Percentiles rank a stretch among this genome's conserved stretches.
These are phyloP conservation scores for Somion occarium DNA, from an alignment of 1,284 basidiomycete species.

Conservation along the genomic window DNA sequence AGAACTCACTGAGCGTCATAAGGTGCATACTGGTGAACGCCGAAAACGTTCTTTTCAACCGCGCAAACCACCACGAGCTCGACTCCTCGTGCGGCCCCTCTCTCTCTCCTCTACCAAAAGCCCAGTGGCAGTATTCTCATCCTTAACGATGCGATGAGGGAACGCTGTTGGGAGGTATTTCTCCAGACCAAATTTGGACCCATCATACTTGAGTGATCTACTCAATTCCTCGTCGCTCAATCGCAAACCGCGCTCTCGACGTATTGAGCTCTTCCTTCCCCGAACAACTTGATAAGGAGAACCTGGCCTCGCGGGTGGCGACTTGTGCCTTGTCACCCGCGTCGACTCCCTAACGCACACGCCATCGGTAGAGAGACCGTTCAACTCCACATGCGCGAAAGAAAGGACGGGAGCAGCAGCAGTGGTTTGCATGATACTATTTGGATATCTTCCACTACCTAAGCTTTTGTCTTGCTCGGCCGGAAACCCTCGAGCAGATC, in stretches of 20 bases:
- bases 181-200: slow-evolving; percentile 15
- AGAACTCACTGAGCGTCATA: slow-evolving; percentile 1
- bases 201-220: slow-evolving; percentile 10
- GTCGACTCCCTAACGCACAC: slow-evolving; percentile 3
- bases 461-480: slow-evolving; percentile 1
- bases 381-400: slow-evolving; percentile 16
- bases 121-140: slow-evolving; percentile 12
- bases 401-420: slow-evolving; percentile 17
- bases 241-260: slow-evolving; percentile 7
- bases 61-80: slow-evolving; percentile 1
- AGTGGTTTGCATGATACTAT: slow-evolving; percentile 12
- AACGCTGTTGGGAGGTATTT: slow-evolving; percentile 12
- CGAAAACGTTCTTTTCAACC: neutral
- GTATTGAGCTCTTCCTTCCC: slow-evolving; percentile 11
- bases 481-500: neutral
- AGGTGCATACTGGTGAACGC: neutral
- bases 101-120: slow-evolving; percentile 10
- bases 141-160: slow-evolving; percentile 7
- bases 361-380: slow-evolving; percentile 6
- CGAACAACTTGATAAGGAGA: slow-evolving; percentile 17
- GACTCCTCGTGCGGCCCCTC: slow-evolving; percentile 15
- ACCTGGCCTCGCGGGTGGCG: slow-evolving; percentile 9
- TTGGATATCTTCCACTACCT: neutral
- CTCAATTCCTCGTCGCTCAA: slow-evolving; percentile 16
- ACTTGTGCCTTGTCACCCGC: slow-evolving; percentile 6